Evolutionary conservation across 345 rosid genomes (phyloP).

Genomic region (Salix brachista): DNA sequence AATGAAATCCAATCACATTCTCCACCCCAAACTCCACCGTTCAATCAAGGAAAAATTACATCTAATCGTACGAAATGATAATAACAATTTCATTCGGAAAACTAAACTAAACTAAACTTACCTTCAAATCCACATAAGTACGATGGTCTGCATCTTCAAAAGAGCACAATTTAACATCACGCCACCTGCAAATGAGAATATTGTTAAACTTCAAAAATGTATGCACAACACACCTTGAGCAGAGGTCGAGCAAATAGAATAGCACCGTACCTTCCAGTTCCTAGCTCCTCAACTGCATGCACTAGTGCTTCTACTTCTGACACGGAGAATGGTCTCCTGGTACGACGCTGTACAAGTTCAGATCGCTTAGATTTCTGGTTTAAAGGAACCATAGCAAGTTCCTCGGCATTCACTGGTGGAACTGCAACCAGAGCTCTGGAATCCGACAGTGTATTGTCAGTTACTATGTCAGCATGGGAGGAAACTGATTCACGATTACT

Average conservation of each 20-base stretch:
- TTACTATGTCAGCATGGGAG: slow-evolving; percentile 37
- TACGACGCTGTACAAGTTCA: slow-evolving; percentile 83
- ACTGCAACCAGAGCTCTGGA: slow-evolving; percentile 71
- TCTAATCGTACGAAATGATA: not conserved
- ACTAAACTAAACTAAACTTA: not conserved
- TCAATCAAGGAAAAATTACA: not conserved
- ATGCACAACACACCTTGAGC: not conserved
- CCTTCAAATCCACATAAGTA: slow-evolving; percentile 35
- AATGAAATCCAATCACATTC: not conserved
- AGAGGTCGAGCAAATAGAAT: not conserved
- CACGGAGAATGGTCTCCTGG: slow-evolving; percentile 96
- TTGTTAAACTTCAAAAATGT: not conserved
- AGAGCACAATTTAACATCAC: slow-evolving; percentile 27
- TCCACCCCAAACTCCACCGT: not conserved
- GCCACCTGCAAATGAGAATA: slow-evolving; percentile 33
- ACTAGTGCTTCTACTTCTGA: slow-evolving; percentile 93
- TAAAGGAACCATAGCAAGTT: slow-evolving; percentile 63
- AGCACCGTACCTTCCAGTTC: slow-evolving; percentile 82
- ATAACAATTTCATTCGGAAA: not conserved
- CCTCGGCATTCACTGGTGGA: slow-evolving; percentile 44
- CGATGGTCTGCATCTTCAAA: slow-evolving; percentile 25
- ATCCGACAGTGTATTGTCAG: slow-evolving; percentile 47
- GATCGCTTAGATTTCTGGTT: slow-evolving; percentile 62
- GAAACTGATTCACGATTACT: slow-evolving; percentile 40
- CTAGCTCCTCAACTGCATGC: slow-evolving; percentile 81